phyloP scores from a whole-genome alignment of 371 early-diverging fungal species.

The Mortierella sp. region DNA sequence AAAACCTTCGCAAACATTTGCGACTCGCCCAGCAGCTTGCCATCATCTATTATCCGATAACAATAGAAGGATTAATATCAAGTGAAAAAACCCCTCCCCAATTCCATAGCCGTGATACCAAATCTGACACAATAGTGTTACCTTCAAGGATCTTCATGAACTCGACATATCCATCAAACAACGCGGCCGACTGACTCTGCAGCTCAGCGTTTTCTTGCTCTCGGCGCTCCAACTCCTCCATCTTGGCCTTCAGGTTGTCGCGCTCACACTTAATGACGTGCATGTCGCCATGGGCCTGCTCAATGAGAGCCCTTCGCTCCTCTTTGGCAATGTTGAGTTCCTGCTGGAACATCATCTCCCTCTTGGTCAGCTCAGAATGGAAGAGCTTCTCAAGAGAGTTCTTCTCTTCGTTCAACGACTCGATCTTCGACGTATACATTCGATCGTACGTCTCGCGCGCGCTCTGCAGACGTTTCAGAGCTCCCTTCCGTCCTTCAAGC shows the following conservation, averaged over 20 bases:
- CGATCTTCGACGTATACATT: constrained; percentile 43
- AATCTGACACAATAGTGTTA: neutral
- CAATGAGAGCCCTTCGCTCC: constrained; percentile 1
- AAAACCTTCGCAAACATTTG: neutral
- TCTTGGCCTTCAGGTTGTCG: neutral
- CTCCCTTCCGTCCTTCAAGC: constrained; percentile 35
- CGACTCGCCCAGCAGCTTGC: neutral
- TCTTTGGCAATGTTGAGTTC: constrained; percentile 6
- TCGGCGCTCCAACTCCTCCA: neutral
- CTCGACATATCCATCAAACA: neutral
- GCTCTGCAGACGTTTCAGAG: constrained; percentile 25
- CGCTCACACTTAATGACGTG: neutral
- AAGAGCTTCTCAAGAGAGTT: constrained; percentile 12
- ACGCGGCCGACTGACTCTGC: neutral
- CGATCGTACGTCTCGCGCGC: constrained; percentile 34
- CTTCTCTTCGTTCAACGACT: constrained; percentile 32
- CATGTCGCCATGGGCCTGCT: neutral
- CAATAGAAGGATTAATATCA: neutral
- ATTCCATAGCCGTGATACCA: no score
- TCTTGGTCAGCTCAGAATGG: constrained; percentile 11
- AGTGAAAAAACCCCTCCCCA: no score
- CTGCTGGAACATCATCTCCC: neutral
- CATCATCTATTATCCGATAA: neutral
- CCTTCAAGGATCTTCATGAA: neutral
- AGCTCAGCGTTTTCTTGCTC: neutral